phyloP scores from a whole-genome alignment of 2,329 filamentous ascomycete genomes.

The Fusarium sacchari region DNA sequence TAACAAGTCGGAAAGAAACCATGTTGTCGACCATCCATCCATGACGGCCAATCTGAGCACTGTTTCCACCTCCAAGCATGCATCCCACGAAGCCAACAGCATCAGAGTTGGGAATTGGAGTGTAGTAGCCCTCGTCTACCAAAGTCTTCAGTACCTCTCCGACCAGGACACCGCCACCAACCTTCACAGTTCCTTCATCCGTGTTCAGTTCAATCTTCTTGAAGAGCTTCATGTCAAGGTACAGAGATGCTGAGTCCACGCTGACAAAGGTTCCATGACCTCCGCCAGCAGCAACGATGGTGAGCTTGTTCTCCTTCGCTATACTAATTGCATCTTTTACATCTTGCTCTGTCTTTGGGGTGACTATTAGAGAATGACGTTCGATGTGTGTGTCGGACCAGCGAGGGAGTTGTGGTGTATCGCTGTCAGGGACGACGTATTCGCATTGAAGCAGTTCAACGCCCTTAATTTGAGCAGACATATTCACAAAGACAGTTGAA shows the following conservation, averaged over 20 bases:
- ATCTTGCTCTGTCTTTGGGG: constrained; percentile 44
- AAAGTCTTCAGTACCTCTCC: constrained; percentile 43
- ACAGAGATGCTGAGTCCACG: constrained; percentile 43
- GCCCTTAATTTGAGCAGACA: constrained; percentile 1
- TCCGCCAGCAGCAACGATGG: constrained; percentile 44
- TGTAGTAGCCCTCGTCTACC: constrained; percentile 45
- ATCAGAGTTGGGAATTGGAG: constrained; percentile 43
- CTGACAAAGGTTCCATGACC: constrained; percentile 45
- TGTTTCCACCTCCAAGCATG: constrained; percentile 44
- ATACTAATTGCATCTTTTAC: constrained; percentile 41
- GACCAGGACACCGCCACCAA: constrained; percentile 46
- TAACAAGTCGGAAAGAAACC: constrained; percentile 44
- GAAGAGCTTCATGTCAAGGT: constrained; percentile 49
- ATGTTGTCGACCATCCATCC: constrained; percentile 49
- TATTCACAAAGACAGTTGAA: neutral
- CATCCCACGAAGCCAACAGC: constrained; percentile 43
- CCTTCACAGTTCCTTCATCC: constrained; percentile 29
- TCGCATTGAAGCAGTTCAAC: constrained; percentile 18
- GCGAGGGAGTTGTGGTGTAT: constrained; percentile 21
- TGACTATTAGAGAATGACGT: constrained; percentile 43
- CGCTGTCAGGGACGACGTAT: neutral
- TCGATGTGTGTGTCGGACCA: constrained; percentile 47
- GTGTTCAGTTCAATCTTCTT: constrained; percentile 44
- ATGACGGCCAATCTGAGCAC: constrained; percentile 43
- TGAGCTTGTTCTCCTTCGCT: constrained; percentile 44